These are phyloP conservation scores for Ceratobasidium sp. DNA, from an alignment of 1,284 basidiomycete species.

Conservation along the genomic window DNA sequence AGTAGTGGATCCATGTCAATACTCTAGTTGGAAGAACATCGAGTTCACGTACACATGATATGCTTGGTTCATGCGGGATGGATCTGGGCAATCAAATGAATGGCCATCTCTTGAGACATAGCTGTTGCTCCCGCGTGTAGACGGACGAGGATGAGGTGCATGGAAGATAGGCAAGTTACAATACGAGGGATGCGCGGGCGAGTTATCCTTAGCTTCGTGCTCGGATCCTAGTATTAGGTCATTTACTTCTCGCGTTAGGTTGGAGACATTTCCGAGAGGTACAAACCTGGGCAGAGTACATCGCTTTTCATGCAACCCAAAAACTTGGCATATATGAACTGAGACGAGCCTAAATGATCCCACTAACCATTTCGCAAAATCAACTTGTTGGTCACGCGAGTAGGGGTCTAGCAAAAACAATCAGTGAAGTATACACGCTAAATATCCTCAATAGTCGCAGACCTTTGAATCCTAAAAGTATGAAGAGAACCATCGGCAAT, in stretches of 20 bases:
- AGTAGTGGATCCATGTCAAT: neutral
- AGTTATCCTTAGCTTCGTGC: slow-evolving; percentile 60
- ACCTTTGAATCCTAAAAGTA: slow-evolving; percentile 47
- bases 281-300: neutral
- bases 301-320: neutral
- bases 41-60: slow-evolving; percentile 73
- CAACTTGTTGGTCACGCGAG: slow-evolving; percentile 65
- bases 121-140: too few relatives aligned
- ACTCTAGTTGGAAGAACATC: slow-evolving; percentile 52
- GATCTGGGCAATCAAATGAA: slow-evolving; percentile 68
- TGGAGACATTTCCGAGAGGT: neutral
- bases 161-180: slow-evolving; percentile 71
- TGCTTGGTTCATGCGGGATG: slow-evolving; percentile 66
- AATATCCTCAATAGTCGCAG: neutral
- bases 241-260: neutral
- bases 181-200: slow-evolving; percentile 65
- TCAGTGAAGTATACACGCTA: neutral
- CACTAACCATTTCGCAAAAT: slow-evolving; percentile 69
- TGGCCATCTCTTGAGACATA: slow-evolving; percentile 70
- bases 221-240: slow-evolving; percentile 61
- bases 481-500: neutral
- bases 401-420: slow-evolving; percentile 65
- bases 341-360: too few relatives aligned
- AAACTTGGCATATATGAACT: too few relatives aligned
- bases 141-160: slow-evolving; percentile 55